Conservation (phyloP, 2,329 filamentous ascomycete genomes). For the Sclerotinia trifoliorum region DNA sequence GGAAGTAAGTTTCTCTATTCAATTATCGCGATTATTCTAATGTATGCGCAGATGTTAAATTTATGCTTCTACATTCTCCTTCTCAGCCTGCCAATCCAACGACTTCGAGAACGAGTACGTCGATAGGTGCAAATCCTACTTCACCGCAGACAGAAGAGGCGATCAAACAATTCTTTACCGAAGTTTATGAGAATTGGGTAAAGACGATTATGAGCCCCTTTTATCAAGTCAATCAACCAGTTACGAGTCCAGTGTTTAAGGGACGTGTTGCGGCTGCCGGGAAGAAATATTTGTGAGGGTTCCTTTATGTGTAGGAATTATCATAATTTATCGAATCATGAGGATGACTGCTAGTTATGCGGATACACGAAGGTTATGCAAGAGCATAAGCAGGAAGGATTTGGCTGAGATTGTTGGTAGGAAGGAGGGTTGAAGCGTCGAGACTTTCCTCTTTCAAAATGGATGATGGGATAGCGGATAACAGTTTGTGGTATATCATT, state of each 20-base stretch:
- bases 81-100: slow-evolving; percentile 47
- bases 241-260: slow-evolving; percentile 84
- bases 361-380: neutral
- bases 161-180: slow-evolving; percentile 88
- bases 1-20: slow-evolving; percentile 51
- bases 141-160: slow-evolving; percentile 92
- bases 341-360: neutral
- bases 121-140: slow-evolving; percentile 79
- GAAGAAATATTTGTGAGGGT: slow-evolving; percentile 76
- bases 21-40: neutral
- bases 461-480: neutral
- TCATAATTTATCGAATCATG: neutral
- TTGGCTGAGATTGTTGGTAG: neutral
- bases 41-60: slow-evolving; percentile 64
- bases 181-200: slow-evolving; percentile 95
- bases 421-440: neutral
- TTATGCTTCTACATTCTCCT: slow-evolving; percentile 90
- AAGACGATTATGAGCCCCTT: slow-evolving; percentile 98
- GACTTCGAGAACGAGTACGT: slow-evolving; percentile 59
- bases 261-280: slow-evolving; percentile 80
- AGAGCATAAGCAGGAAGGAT: neutral
- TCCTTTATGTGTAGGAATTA: slow-evolving; percentile 41
- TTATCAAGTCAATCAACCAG: slow-evolving; percentile 79
- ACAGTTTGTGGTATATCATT: neutral
- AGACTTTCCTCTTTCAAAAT: neutral